Percentiles rank a stretch among this genome's conserved stretches.
These are phyloP conservation scores for Akanthomyces dipterigenus DNA, from an alignment of 2,329 filamentous ascomycete genomes.

Conservation along the genomic window DNA sequence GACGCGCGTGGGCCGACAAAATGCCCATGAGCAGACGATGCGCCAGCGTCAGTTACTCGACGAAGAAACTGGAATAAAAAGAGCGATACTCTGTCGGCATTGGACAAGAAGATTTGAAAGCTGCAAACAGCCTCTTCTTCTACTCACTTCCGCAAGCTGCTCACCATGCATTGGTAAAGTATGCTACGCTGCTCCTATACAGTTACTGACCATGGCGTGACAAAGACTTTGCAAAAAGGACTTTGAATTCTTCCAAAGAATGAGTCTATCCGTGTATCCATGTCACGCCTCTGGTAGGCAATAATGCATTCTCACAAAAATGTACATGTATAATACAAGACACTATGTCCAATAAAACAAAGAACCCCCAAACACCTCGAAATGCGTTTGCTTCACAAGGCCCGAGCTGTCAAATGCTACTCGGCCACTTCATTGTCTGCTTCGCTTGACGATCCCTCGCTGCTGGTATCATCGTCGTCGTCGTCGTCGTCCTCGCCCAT, in stretches of 20 bases:
- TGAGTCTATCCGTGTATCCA: too few relatives aligned
- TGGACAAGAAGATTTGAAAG: too few relatives aligned
- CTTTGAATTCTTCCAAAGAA: background rate
- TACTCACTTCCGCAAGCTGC: background rate
- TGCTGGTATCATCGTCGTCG: conserved; percentile 27
- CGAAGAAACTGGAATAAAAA: background rate
- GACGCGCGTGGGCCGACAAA: conserved; percentile 45
- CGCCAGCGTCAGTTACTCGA: conserved; percentile 50
- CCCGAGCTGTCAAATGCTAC: background rate
- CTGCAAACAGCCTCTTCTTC: too few relatives aligned
- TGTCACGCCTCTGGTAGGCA: too few relatives aligned
- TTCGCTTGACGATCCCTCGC: conserved; percentile 34
- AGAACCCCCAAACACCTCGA: background rate
- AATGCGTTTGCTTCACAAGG: background rate
- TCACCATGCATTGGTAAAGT: background rate
- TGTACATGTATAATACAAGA: background rate
- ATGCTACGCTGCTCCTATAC: too few relatives aligned
- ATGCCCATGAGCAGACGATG: conserved; percentile 48
- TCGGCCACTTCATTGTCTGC: background rate
- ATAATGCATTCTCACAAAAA: background rate
- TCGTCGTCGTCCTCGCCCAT: conserved; percentile 28
- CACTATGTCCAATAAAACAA: background rate
- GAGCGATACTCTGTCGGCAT: too few relatives aligned
- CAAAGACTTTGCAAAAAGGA: background rate
- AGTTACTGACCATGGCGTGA: background rate